These are phyloP conservation scores for Dryas integrifolia DNA, from an alignment of 331 rosid genomes.

Conservation along the genomic window DNA sequence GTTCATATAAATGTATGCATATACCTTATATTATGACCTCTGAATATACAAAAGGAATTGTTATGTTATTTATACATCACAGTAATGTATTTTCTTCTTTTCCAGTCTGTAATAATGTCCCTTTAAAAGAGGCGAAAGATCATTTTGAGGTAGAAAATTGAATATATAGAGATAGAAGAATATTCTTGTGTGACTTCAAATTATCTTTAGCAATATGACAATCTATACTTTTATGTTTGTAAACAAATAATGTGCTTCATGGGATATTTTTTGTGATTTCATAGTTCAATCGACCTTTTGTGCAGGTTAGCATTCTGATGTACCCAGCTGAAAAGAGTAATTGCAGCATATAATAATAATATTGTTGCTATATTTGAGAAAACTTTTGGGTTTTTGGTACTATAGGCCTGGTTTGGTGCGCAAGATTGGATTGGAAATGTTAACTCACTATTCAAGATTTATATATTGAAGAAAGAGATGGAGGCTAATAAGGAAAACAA, in stretches of 20 bases:
- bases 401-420: no score
- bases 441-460: neutral
- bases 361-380: neutral
- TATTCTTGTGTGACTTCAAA: neutral
- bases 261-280: neutral
- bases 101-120: no score
- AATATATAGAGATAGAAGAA: no score
- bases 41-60: neutral
- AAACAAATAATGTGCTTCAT: neutral
- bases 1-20: slow-evolving; percentile 4
- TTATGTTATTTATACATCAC: neutral
- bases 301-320: neutral
- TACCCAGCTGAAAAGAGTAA: no score
- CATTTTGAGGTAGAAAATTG: no score
- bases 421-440: neutral
- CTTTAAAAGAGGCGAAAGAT: no score
- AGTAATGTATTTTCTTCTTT: neutral
- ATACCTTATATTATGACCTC: neutral
- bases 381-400: no score
- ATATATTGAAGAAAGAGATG: no score
- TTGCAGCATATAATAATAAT: neutral
- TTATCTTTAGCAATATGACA: neutral
- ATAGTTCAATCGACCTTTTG: neutral
- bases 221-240: no score
- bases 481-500: no score